phyloP scores from a whole-genome alignment of 2,329 filamentous ascomycete species.

The Colletotrichum noveboracense region DNA sequence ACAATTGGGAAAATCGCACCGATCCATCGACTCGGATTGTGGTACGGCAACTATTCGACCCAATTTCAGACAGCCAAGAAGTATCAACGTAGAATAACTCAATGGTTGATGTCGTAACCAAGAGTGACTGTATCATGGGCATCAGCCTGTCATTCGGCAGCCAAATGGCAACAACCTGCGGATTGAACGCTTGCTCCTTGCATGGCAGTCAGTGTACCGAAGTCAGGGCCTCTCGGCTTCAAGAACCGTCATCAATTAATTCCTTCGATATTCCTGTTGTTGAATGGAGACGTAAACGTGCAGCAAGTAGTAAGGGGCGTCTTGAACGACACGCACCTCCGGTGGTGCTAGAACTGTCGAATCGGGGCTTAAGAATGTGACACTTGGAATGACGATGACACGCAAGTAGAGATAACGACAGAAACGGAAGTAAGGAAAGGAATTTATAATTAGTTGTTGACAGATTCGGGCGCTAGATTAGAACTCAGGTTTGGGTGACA shows the following conservation, averaged over 20 bases:
- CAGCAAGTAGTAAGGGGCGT: neutral
- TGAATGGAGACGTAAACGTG: neutral
- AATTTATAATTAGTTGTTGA: no score
- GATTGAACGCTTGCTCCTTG: neutral
- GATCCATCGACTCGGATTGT: neutral
- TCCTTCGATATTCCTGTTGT: neutral
- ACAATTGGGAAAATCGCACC: neutral
- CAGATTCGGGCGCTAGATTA: no score
- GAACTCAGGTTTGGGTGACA: no score
- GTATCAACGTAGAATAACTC: neutral
- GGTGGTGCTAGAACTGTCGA: neutral
- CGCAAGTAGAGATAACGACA: neutral
- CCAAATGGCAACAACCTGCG: neutral
- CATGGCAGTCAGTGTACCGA: neutral
- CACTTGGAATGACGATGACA: neutral
- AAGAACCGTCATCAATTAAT: neutral
- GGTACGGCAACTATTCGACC: neutral
- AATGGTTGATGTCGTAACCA: neutral
- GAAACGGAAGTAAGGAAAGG: neutral
- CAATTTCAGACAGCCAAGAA: no score
- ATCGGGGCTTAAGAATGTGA: no score
- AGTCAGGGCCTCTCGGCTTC: neutral
- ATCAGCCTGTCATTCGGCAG: neutral
- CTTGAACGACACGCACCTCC: neutral
- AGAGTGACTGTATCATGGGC: neutral